Conservation (phyloP, 345 rosid genomes). For the Arabis alpina region DNA sequence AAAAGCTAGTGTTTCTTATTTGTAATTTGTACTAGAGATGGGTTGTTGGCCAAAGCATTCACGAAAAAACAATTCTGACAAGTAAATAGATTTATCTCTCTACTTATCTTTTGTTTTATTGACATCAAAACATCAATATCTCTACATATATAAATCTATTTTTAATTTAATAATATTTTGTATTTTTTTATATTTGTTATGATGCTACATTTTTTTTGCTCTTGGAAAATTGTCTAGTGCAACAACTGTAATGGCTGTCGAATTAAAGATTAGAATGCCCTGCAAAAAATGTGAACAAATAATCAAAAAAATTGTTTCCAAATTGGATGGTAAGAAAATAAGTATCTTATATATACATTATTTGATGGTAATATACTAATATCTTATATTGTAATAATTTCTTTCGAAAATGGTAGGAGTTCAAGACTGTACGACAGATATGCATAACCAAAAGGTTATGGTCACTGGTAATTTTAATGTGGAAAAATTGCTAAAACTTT, state of each 20-base stretch:
- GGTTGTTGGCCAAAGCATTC: not conserved
- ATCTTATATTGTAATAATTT: too few relatives aligned
- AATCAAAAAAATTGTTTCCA: not conserved
- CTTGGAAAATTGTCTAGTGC: not conserved
- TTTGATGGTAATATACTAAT: too few relatives aligned
- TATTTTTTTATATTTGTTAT: not conserved
- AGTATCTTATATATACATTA: not conserved
- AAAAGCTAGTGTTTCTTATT: not conserved
- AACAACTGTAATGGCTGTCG: not conserved
- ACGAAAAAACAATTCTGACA: not conserved
- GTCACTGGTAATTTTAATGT: too few relatives aligned
- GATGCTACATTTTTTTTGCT: not conserved
- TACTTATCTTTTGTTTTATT: not conserved
- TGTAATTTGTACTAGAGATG: not conserved
- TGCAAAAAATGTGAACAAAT: not conserved
- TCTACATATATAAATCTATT: too few relatives aligned
- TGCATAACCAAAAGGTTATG: too few relatives aligned
- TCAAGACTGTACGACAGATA: too few relatives aligned
- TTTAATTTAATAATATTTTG: not conserved
- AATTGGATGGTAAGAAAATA: conserved; percentile 14
- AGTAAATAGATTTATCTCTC: not conserved
- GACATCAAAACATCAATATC: too few relatives aligned
- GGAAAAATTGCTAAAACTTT: too few relatives aligned
- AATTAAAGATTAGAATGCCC: not conserved
- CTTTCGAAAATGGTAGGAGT: too few relatives aligned